These are phyloP conservation scores for Curvularia lunata DNA, from an alignment of 2,329 filamentous ascomycete species.

Conservation along the genomic window DNA sequence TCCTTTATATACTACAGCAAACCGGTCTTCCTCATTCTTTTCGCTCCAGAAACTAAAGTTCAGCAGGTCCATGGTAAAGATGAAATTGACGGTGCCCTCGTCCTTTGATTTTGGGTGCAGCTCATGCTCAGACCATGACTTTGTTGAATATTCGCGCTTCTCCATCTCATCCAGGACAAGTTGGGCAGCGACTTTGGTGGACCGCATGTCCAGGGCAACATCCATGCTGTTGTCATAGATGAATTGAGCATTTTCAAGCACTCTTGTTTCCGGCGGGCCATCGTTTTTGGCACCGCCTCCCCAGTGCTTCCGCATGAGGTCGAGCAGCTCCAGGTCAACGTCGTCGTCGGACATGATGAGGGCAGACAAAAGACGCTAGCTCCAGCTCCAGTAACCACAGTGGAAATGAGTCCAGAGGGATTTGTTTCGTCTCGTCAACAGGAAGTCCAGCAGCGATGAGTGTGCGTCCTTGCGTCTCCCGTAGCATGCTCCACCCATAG, in stretches of 20 bases:
- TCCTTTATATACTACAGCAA: constrained; percentile 80
- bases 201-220: constrained; percentile 82
- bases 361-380: constrained; percentile 4
- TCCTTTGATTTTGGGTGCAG: constrained; percentile 86
- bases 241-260: constrained; percentile 81
- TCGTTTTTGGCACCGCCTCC: constrained; percentile 63
- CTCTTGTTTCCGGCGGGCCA: constrained; percentile 74
- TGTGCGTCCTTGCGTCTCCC: constrained; percentile 8
- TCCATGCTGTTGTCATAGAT: constrained; percentile 94
- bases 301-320: constrained; percentile 81
- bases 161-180: constrained; percentile 83
- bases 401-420: constrained; percentile 2
- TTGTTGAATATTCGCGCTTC: constrained; percentile 79
- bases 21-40: constrained; percentile 70
- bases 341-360: constrained; percentile 85
- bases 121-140: constrained; percentile 86
- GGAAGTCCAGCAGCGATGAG: not conserved
- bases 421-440: not conserved
- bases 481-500: constrained; percentile 22
- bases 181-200: constrained; percentile 81
- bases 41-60: constrained; percentile 99
- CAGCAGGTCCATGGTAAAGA: constrained; percentile 95
- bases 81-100: constrained; percentile 82
- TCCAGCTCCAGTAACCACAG: constrained; percentile 6
- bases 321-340: constrained; percentile 84